A percentile compares a stretch with the other conserved stretches of the same genome.
Evolutionary conservation across 1,139 yeast species (phyloP).

Genomic region (Meyerozyma elateridarum): DNA sequence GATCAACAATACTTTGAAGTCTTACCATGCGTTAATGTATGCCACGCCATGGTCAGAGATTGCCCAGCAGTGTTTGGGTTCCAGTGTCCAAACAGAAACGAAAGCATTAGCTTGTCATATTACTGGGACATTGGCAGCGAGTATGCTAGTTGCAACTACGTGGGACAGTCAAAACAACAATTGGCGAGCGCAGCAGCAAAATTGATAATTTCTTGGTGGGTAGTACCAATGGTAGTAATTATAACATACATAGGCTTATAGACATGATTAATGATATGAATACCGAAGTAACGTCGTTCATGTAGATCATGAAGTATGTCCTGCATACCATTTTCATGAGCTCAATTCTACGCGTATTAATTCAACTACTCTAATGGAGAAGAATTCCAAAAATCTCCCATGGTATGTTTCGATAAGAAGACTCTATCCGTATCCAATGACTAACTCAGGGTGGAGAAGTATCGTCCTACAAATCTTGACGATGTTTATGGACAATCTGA

Average conservation of each 20-base stretch:
- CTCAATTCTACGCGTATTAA: too few species aligned
- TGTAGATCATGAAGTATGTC: not conserved
- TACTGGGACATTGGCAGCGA: conserved; percentile 35
- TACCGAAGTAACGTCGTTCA: not conserved
- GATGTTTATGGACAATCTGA: conserved; percentile 92
- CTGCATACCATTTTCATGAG: not conserved
- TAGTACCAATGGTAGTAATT: not conserved
- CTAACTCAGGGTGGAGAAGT: conserved; percentile 78
- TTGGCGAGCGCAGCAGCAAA: not conserved
- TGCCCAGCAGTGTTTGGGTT: conserved; percentile 81
- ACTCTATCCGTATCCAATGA: not conserved
- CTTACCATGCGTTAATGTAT: conserved; percentile 79
- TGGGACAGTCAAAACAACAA: conserved; percentile 26
- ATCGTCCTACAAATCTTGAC: conserved; percentile 77
- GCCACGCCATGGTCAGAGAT: conserved; percentile 72
- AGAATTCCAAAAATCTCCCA: conserved; percentile 3
- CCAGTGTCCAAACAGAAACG: conserved; percentile 54
- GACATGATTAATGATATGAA: not conserved
- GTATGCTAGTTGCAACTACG: conserved; percentile 45
- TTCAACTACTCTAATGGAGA: too few species aligned
- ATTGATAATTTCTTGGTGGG: not conserved
- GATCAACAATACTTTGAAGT: conserved; percentile 65
- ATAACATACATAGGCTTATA: not conserved
- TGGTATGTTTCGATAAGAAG: not conserved
- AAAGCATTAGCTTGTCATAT: conserved; percentile 42